These are phyloP conservation scores for Decorospora gaudefroyi DNA, from an alignment of 2,329 filamentous ascomycete species.

Conservation along the genomic window DNA sequence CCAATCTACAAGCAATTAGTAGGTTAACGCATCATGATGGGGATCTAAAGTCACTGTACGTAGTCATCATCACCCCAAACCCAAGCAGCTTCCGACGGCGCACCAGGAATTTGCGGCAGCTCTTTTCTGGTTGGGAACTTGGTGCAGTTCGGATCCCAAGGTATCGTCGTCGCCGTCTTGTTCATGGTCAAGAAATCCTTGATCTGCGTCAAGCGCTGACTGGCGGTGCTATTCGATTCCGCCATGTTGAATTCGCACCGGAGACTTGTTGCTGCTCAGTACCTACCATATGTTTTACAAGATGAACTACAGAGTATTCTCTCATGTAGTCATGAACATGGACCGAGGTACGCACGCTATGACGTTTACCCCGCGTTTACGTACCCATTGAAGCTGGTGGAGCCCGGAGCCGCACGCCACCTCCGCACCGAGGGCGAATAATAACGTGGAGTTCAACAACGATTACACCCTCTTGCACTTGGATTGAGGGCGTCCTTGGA, in stretches of 20 bases:
- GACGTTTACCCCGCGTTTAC: slow-evolving; percentile 12
- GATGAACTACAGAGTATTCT: too few species aligned
- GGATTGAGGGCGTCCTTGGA: too few species aligned
- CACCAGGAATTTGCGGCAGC: slow-evolving; percentile 57
- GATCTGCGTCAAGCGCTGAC: slow-evolving; percentile 50
- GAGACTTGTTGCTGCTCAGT: background rate
- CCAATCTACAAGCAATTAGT: slow-evolving; percentile 51
- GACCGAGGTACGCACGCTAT: background rate
- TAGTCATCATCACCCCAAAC: slow-evolving; percentile 63
- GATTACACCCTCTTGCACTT: too few species aligned
- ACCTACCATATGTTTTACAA: background rate
- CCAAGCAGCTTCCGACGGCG: slow-evolving; percentile 62
- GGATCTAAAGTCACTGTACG: slow-evolving; percentile 31
- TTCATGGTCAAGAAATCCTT: slow-evolving; percentile 53
- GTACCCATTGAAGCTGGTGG: slow-evolving; percentile 1
- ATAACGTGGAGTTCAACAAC: too few species aligned
- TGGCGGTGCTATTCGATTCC: slow-evolving; percentile 40
- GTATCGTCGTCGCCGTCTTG: slow-evolving; percentile 55
- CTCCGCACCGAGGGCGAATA: too few species aligned
- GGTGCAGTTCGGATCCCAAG: slow-evolving; percentile 59
- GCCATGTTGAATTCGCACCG: slow-evolving; percentile 31
- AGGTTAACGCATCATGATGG: background rate
- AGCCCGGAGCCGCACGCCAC: too few species aligned
- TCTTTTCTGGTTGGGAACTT: slow-evolving; percentile 60
- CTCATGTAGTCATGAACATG: too few species aligned